Evolutionary conservation across 768 basidiomycete genomes (phyloP).

Genomic region (Russula earlei): DNA sequence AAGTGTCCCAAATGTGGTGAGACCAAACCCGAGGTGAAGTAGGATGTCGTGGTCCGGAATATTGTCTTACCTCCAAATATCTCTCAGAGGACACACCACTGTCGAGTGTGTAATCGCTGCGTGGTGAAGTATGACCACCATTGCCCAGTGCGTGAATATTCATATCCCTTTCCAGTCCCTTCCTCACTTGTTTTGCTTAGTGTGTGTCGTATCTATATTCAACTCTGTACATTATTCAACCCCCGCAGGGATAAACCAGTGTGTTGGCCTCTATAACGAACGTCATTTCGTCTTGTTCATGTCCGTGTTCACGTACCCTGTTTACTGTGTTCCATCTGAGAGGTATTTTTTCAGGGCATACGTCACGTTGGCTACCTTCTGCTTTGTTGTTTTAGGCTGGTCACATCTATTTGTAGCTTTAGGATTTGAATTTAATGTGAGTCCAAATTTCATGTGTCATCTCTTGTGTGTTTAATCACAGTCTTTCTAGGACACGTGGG

Average conservation of each 20-base stretch:
- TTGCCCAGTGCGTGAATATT: slow-evolving; percentile 64
- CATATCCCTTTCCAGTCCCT: background rate
- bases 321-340: background rate
- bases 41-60: background rate
- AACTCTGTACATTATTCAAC: background rate
- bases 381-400: slow-evolving; percentile 56
- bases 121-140: slow-evolving; percentile 88
- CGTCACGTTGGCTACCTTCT: slow-evolving; percentile 62
- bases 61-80: background rate
- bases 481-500: slow-evolving; percentile 21
- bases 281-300: slow-evolving; percentile 95
- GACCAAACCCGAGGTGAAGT: slow-evolving; percentile 14
- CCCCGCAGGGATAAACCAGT: slow-evolving; percentile 88
- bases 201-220: slow-evolving; percentile 8
- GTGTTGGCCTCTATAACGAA: slow-evolving; percentile 92
- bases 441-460: slow-evolving; percentile 6
- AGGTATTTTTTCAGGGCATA: slow-evolving; percentile 49
- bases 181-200: background rate
- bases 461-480: background rate
- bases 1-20: slow-evolving; percentile 17
- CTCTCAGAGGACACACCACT: slow-evolving; percentile 80
- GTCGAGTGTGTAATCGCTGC: slow-evolving; percentile 83
- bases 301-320: slow-evolving; percentile 34
- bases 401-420: slow-evolving; percentile 46
- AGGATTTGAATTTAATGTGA: slow-evolving; percentile 40